Evolutionary conservation across 768 basidiomycete species (phyloP).

Genomic region (Trichaptum fuscoviolaceum): DNA sequence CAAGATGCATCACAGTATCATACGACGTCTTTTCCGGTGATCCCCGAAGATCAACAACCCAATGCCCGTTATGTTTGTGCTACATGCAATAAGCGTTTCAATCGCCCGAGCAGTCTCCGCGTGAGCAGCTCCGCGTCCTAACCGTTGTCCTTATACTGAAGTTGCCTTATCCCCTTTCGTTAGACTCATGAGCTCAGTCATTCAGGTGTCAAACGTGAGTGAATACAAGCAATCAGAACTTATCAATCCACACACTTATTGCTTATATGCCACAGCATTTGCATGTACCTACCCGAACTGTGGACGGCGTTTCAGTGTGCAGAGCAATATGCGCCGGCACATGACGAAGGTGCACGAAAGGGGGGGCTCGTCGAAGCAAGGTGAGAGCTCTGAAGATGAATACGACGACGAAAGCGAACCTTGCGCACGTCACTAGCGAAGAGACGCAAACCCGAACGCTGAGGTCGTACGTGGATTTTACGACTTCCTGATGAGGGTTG

Average conservation of each 20-base stretch:
- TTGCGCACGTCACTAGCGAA: slow-evolving; percentile 1
- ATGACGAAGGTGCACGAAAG: neutral
- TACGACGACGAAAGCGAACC: neutral
- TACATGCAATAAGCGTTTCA: neutral
- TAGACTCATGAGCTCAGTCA: neutral
- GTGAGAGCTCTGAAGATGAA: neutral
- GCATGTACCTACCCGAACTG: neutral
- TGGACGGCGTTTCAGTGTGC: neutral
- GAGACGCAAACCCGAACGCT: neutral
- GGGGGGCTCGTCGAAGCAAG: neutral
- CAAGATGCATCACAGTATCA: neutral
- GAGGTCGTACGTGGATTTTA: neutral
- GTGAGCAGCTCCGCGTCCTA: neutral
- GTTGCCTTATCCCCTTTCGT: neutral
- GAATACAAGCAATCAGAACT: neutral
- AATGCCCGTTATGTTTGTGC: neutral
- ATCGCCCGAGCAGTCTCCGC: neutral
- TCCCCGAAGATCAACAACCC: neutral
- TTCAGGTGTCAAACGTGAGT: neutral
- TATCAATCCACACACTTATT: neutral
- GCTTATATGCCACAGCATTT: neutral
- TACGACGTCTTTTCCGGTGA: neutral
- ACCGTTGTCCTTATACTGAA: neutral
- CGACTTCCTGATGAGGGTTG: neutral
- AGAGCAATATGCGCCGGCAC: neutral